Evolutionary conservation across 768 basidiomycete genomes (phyloP).

Genomic region (Lactifluus subvellereus): DNA sequence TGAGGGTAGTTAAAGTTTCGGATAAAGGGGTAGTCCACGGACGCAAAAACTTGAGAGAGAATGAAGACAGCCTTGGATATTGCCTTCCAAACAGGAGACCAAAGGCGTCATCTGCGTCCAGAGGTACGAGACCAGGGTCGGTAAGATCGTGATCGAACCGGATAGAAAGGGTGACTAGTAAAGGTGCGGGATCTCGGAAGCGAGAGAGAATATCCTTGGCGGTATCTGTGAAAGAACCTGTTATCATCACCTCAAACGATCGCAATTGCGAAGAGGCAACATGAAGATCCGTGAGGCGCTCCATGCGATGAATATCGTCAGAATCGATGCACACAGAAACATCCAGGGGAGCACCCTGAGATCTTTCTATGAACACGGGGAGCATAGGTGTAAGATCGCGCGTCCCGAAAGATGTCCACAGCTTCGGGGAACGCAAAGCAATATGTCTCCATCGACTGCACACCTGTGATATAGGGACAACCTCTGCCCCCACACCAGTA

Average conservation of each 20-base stretch:
- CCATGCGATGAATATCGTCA: neutral
- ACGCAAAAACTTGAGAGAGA: slow-evolving; percentile 7
- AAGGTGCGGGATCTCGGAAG: neutral
- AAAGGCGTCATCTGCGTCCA: neutral
- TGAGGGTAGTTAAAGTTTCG: slow-evolving; percentile 7
- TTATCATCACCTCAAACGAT: slow-evolving; percentile 2
- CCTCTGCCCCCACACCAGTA: slow-evolving; percentile 7
- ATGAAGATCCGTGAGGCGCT: slow-evolving; percentile 9
- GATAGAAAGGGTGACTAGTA: slow-evolving; percentile 1
- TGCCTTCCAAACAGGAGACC: neutral
- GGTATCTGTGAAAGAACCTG: neutral
- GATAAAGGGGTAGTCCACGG: slow-evolving; percentile 3
- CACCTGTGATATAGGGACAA: slow-evolving; percentile 1
- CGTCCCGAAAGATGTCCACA: slow-evolving; percentile 1
- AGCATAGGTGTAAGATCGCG: slow-evolving; percentile 6
- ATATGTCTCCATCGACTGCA: slow-evolving; percentile 8
- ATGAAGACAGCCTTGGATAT: neutral
- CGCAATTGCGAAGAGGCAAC: slow-evolving; percentile 7
- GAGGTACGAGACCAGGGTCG: neutral
- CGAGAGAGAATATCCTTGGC: neutral
- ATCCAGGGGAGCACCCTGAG: neutral
- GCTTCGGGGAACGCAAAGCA: neutral
- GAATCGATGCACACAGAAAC: neutral
- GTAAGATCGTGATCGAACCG: slow-evolving; percentile 2
- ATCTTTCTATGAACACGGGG: slow-evolving; percentile 1